Evolutionary conservation across 192 early-diverging fungal genomes (phyloP).

Genomic region (Linnemannia hyalina): DNA sequence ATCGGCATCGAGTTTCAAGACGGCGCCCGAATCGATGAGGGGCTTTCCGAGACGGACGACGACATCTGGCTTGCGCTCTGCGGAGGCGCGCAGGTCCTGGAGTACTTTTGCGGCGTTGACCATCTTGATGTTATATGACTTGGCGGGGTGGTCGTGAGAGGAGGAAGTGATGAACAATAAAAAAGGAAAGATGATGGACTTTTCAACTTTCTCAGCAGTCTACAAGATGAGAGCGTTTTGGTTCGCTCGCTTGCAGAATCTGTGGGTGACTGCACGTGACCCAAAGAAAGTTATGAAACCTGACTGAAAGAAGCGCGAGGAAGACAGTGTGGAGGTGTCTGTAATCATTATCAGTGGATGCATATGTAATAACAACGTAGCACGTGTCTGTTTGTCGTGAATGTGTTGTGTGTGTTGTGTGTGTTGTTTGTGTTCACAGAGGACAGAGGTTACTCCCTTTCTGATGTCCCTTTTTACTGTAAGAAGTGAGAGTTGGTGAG

Average conservation of each 20-base stretch:
- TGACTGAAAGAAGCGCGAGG: background rate
- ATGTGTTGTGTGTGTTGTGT: no score
- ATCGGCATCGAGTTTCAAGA: conserved; percentile 60
- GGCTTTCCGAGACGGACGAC: conserved; percentile 59
- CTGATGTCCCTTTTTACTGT: background rate
- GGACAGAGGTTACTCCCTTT: no score
- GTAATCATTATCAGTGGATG: no score
- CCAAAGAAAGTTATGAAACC: no score
- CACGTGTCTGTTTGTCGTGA: no score
- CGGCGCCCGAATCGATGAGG: conserved; percentile 41
- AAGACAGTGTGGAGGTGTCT: background rate
- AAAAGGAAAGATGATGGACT: background rate
- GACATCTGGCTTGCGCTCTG: conserved; percentile 60
- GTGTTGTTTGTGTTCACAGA: no score
- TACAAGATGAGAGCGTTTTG: background rate
- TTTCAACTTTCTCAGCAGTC: background rate
- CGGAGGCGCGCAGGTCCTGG: conserved; percentile 60
- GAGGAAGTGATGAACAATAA: background rate
- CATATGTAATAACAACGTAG: no score
- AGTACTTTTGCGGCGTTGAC: conserved; percentile 57
- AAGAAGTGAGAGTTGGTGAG: background rate
- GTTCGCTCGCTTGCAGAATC: background rate
- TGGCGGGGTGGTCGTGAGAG: background rate
- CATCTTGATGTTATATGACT: conserved; percentile 18
- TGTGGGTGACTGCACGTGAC: background rate